Evolutionary conservation across 2,329 filamentous ascomycete species (phyloP).

Genomic region (Didymella segeticola): DNA sequence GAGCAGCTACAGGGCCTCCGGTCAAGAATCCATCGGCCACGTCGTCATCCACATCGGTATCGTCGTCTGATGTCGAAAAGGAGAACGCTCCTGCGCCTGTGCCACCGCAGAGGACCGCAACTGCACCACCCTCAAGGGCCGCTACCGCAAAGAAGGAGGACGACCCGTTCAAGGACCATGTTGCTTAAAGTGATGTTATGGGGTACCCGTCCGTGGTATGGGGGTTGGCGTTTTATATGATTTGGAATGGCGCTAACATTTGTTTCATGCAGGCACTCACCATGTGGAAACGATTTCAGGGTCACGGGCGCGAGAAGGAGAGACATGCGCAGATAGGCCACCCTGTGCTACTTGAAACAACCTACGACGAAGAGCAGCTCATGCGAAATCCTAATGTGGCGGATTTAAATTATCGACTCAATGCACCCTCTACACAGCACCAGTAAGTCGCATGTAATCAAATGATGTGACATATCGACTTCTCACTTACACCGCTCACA

Average conservation of each 20-base stretch:
- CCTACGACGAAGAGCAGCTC: conserved; percentile 55
- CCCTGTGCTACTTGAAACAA: conserved; percentile 55
- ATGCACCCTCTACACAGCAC: conserved; percentile 28
- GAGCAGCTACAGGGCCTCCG: not conserved
- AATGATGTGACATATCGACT: not conserved
- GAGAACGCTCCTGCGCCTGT: not conserved
- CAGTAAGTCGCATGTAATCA: conserved; percentile 31
- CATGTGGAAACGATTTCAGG: conserved; percentile 63
- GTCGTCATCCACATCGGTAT: conserved; percentile 9
- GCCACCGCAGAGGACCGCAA: not conserved
- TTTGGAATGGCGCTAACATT: conserved; percentile 29
- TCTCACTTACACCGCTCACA: conserved; percentile 16
- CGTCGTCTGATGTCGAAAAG: conserved; percentile 10
- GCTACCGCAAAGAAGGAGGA: conserved; percentile 1
- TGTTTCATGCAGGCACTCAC: conserved; percentile 34
- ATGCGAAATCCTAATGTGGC: conserved; percentile 43
- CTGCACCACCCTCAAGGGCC: not conserved
- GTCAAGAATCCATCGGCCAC: not conserved
- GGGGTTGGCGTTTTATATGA: conserved; percentile 11
- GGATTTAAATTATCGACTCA: conserved; percentile 35
- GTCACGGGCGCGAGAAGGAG: conserved; percentile 51
- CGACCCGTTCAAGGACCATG: conserved; percentile 10
- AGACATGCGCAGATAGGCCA: conserved; percentile 50
- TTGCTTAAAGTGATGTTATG: conserved; percentile 1
- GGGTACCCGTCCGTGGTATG: conserved; percentile 11